Base-by-base conservation (phyloP, 2,329 filamentous ascomycete genomes). In the Pseudocercospora crystallina region DNA sequence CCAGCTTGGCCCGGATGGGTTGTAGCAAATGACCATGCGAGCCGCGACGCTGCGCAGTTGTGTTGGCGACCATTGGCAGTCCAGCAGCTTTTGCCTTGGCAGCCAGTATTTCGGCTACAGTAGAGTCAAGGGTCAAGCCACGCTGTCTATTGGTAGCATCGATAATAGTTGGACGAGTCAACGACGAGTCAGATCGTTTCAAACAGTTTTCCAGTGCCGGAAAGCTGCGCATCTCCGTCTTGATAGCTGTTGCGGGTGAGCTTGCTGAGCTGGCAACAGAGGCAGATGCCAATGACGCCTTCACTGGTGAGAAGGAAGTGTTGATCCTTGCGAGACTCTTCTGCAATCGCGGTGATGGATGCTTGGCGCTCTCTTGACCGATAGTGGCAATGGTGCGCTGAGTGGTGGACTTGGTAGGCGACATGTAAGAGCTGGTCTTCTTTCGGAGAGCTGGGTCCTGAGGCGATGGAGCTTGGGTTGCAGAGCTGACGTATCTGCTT, bases 401-500 rank as follows among this genome's bases (percentile, higher is more conserved):
- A 14, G 58, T 59, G 2, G 63, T 57, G 3, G 64, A 62, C 29
- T 60, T 61, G 5, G 65, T 68, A 3, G 65, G 64, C 15, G 62
- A 61, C 64, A 65, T 67, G 51, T 64, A 66, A 5, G 62, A 63
- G 53, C 57, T 63, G 13, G 50, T 54, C 56, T 65, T 64, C 54
- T 66, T 66, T 14, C 56, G 59, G 3, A 60, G 26, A 31, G 26
- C 35, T 14, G 43, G 44, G 5, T 56, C 47, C 13, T 26, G 20
- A 26, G 20, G 20, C 20, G 20, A 26, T 26, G 20, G 20, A 26
- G 7, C 7, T 7, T 26, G 20, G 20, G 20, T 26, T 26, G 20
- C 20, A 26, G 20, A 26, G 20, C 20, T 26, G 20, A 26, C 20
- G 20, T 26, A 26, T 26, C 20, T 26, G 20, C 20, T 26, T 26